phyloP scores from a whole-genome alignment of 176 grass and related monocot species.

The Thalia dealbata region DNA sequence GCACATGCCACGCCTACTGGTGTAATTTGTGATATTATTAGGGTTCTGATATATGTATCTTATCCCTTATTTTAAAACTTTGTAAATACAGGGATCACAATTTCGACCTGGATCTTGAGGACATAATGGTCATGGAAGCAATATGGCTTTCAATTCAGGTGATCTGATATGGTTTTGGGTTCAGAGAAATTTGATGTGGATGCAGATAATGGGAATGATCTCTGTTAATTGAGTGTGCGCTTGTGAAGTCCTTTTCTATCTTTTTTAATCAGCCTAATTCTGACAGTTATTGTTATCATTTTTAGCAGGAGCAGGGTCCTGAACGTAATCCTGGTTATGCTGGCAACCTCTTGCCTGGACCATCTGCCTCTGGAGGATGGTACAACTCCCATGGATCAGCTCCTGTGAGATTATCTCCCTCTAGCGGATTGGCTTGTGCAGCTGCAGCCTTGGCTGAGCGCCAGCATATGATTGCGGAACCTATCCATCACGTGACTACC shows the following conservation, averaged over 20 bases:
- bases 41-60: neutral
- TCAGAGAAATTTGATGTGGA: neutral
- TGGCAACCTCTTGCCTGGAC: conserved; percentile 12
- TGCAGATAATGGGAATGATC: neutral
- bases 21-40: too few relatives aligned
- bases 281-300: neutral
- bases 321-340: conserved; percentile 22
- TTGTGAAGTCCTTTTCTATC: neutral
- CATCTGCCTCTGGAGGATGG: conserved; percentile 14
- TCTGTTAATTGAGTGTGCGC: too few relatives aligned
- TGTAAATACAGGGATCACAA: conserved; percentile 41
- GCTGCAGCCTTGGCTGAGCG: conserved; percentile 72
- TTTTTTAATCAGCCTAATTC: neutral
- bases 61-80: conserved; percentile 3
- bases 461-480: conserved; percentile 43
- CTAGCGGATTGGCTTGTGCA: conserved; percentile 52
- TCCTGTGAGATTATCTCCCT: conserved; percentile 26
- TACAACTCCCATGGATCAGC: neutral
- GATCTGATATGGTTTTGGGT: neutral
- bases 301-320: conserved; percentile 59
- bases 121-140: conserved; percentile 88
- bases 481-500: neutral
- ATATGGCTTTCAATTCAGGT: conserved; percentile 88
- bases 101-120: conserved; percentile 76
- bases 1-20: too few relatives aligned